A percentile compares a stretch with the other conserved stretches of the same genome.
These are phyloP conservation scores for Ophiognomonia clavigignenti-juglandacearum DNA, from an alignment of 2,329 filamentous ascomycete genomes.

Conservation along the genomic window DNA sequence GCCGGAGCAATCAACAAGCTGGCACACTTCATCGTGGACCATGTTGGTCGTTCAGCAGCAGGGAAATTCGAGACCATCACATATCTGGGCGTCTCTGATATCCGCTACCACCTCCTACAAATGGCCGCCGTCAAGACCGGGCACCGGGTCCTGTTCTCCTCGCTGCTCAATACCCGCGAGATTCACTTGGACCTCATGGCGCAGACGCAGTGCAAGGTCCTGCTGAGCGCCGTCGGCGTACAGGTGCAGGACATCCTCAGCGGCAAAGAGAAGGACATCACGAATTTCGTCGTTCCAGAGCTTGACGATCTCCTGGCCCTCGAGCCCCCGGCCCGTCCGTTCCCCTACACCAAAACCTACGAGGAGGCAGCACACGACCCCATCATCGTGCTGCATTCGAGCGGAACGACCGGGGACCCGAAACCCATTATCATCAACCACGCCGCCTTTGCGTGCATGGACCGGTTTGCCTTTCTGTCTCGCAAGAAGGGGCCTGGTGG, in stretches of 20 bases:
- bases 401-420: constrained; percentile 19
- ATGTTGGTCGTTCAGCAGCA: constrained; percentile 14
- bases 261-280: background rate
- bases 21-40: constrained; percentile 17
- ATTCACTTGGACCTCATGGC: constrained; percentile 18
- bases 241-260: constrained; percentile 16
- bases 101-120: constrained; percentile 20
- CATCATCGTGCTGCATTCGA: constrained; percentile 17
- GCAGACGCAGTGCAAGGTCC: constrained; percentile 14
- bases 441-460: constrained; percentile 4
- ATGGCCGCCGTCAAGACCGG: constrained; percentile 19
- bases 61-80: constrained; percentile 15
- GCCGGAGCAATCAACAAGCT: constrained; percentile 20
- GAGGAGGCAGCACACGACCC: constrained; percentile 17
- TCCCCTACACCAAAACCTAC: constrained; percentile 18
- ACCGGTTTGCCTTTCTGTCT: constrained; percentile 1
- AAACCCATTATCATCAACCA: constrained; percentile 14
- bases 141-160: constrained; percentile 18
- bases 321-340: constrained; percentile 10
- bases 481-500: background rate
- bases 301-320: constrained; percentile 15
- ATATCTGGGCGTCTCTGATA: constrained; percentile 18
- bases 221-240: constrained; percentile 15
- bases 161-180: constrained; percentile 17
- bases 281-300: constrained; percentile 10